Conservation (phyloP, 345 rosid genomes). For the Cardamine chenopodiifolia region DNA sequence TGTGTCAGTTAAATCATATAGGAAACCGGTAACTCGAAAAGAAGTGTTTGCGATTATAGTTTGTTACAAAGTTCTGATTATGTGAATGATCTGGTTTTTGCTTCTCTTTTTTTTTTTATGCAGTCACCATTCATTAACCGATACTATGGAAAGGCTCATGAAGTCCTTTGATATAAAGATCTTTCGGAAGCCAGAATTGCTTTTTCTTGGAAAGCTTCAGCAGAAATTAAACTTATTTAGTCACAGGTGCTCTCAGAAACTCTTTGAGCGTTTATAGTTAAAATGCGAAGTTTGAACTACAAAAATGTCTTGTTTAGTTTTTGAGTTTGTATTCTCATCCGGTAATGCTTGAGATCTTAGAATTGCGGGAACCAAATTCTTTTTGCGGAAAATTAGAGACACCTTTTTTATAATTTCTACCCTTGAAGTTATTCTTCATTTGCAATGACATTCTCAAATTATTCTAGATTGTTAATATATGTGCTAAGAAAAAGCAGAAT, state of each 20-base stretch:
- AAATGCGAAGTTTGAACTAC: neutral
- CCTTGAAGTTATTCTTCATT: neutral
- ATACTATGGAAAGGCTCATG: constrained; percentile 87
- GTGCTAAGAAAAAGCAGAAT: neutral
- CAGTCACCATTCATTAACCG: constrained; percentile 86
- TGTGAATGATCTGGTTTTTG: neutral
- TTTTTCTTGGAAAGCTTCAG: constrained; percentile 30
- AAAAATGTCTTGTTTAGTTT: neutral
- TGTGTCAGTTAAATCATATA: neutral
- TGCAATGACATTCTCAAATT: neutral
- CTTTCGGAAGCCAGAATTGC: constrained; percentile 17
- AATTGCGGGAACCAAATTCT: constrained; percentile 14
- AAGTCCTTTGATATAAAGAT: constrained; percentile 54
- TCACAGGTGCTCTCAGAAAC: constrained; percentile 41
- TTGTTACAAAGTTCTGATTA: neutral
- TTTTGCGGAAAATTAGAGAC: constrained; percentile 24
- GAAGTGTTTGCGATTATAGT: no score
- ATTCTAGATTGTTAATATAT: neutral
- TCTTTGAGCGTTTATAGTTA: constrained; percentile 31
- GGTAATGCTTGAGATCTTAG: constrained; percentile 22
- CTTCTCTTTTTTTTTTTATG: constrained; percentile 42
- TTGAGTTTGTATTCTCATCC: constrained; percentile 34
- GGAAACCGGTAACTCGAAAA: neutral
- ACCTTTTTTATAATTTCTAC: neutral
- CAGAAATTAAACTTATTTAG: neutral